Percentiles rank a stretch among this genome's conserved stretches.
phyloP scores from a whole-genome alignment of 805 yeast genomes.

The Sungouiella blattae region DNA sequence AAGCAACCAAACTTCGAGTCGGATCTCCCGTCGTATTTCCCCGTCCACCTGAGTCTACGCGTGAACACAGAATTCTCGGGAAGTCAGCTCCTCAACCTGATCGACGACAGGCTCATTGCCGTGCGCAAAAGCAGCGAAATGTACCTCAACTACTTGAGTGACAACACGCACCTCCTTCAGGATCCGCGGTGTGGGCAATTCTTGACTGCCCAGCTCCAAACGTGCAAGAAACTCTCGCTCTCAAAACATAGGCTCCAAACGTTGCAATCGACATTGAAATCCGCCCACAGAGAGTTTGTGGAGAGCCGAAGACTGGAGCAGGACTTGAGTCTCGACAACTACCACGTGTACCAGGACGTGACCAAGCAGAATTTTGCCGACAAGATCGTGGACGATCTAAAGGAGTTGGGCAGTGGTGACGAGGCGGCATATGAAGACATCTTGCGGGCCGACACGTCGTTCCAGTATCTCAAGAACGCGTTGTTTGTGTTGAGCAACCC shows the following conservation, averaged over 20 bases:
- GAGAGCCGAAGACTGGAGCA: constrained; percentile 10
- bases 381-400: constrained; percentile 4
- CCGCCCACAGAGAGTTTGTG: constrained; percentile 7
- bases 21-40: constrained; percentile 13
- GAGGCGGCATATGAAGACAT: background rate
- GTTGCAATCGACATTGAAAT: constrained; percentile 8
- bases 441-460: constrained; percentile 11
- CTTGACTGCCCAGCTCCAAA: constrained; percentile 7
- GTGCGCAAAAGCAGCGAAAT: constrained; percentile 7
- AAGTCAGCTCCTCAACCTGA: constrained; percentile 5
- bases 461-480: constrained; percentile 35
- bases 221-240: constrained; percentile 7
- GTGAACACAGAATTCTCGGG: constrained; percentile 12
- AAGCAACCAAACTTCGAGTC: constrained; percentile 9
- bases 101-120: constrained; percentile 10
- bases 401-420: background rate
- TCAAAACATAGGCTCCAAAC: constrained; percentile 9
- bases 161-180: constrained; percentile 8
- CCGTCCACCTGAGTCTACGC: constrained; percentile 12
- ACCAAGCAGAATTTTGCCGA: constrained; percentile 13
- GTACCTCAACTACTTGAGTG: constrained; percentile 7
- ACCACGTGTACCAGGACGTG: constrained; percentile 4
- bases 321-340: constrained; percentile 11
- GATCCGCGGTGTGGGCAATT: constrained; percentile 4
- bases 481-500: constrained; percentile 56